Conservation (phyloP, 352 stramenopile genomes). For the Pythium brassicae region DNA sequence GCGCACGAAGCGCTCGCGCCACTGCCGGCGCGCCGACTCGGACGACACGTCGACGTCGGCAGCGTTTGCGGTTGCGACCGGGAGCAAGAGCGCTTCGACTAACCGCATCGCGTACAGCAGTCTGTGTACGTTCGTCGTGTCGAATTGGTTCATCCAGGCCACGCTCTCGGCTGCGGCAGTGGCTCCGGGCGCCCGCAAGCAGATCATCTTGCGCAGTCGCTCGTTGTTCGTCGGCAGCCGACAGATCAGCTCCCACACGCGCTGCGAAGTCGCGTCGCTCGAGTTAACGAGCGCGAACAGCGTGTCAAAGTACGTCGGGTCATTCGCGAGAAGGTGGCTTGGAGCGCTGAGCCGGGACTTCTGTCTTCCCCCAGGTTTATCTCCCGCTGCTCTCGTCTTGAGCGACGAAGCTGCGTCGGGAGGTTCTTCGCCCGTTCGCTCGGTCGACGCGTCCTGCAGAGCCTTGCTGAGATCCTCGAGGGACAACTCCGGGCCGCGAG, state of each 20-base stretch:
- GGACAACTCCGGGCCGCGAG: constrained; percentile 42
- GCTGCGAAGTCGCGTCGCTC: constrained; percentile 41
- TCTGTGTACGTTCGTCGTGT: constrained; percentile 41
- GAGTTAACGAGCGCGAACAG: constrained; percentile 61
- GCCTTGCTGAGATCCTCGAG: constrained; percentile 23
- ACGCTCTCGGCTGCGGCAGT: constrained; percentile 14
- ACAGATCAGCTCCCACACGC: constrained; percentile 73
- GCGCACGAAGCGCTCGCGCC: constrained; percentile 73
- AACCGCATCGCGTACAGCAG: constrained; percentile 64
- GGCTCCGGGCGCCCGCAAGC: constrained; percentile 22
- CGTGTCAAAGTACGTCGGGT: constrained; percentile 42
- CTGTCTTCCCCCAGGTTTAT: not conserved
- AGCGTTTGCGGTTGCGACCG: constrained; percentile 14
- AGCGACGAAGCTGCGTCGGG: not conserved
- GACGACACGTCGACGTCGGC: not conserved
- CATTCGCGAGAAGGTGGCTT: constrained; percentile 58
- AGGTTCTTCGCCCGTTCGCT: not conserved
- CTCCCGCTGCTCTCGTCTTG: not conserved
- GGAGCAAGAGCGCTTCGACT: constrained; percentile 64
- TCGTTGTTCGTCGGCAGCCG: constrained; percentile 64
- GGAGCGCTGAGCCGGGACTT: constrained; percentile 28
- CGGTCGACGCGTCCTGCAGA: constrained; percentile 12
- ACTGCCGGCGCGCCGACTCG: constrained; percentile 55
- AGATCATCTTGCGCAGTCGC: constrained; percentile 62
- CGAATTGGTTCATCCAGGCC: constrained; percentile 43